Percentiles rank a stretch among this genome's conserved stretches.
Conservation (phyloP, 2,329 filamentous ascomycete genomes). For the Arthroderma uncinatum region DNA sequence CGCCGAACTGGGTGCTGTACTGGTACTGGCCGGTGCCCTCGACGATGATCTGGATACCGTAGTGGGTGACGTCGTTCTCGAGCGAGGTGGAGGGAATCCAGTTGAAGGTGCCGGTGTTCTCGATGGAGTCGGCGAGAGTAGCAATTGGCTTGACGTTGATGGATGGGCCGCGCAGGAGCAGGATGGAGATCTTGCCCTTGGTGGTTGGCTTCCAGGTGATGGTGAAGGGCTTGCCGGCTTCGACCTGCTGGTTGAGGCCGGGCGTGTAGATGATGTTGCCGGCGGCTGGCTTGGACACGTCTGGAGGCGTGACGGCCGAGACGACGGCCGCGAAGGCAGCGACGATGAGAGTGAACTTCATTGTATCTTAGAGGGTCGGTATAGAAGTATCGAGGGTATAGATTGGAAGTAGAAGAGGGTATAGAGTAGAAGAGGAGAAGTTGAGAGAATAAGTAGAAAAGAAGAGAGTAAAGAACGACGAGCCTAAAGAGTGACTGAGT, state of each 20-base stretch:
- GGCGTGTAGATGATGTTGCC: conserved; percentile 48
- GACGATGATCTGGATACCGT: conserved; percentile 52
- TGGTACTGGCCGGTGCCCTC: conserved; percentile 51
- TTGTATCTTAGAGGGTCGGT: conserved; percentile 17
- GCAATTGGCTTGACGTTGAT: conserved; percentile 43
- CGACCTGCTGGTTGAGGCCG: conserved; percentile 42
- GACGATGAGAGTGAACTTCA: conserved; percentile 32
- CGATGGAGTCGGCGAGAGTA: conserved; percentile 43
- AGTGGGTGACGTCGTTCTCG: conserved; percentile 40
- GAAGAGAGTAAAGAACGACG: conserved; percentile 6
- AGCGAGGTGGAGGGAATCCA: conserved; percentile 45
- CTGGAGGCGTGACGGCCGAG: conserved; percentile 28
- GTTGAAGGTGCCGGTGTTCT: conserved; percentile 45
- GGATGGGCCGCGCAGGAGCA: conserved; percentile 49
- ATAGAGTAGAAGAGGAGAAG: conserved; percentile 10
- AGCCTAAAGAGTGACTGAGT: conserved; percentile 11
- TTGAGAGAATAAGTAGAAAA: neutral
- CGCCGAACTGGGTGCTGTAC: conserved; percentile 52
- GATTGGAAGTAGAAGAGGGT: conserved; percentile 5
- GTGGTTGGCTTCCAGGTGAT: conserved; percentile 46
- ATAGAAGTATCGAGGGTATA: conserved; percentile 19
- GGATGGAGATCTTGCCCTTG: conserved; percentile 40
- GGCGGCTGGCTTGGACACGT: conserved; percentile 25
- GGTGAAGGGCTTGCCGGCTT: conserved; percentile 44
- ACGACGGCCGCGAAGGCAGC: conserved; percentile 31